Base-by-base conservation (phyloP, 805 yeast genomes). In the Starmera dryadoides region DNA sequence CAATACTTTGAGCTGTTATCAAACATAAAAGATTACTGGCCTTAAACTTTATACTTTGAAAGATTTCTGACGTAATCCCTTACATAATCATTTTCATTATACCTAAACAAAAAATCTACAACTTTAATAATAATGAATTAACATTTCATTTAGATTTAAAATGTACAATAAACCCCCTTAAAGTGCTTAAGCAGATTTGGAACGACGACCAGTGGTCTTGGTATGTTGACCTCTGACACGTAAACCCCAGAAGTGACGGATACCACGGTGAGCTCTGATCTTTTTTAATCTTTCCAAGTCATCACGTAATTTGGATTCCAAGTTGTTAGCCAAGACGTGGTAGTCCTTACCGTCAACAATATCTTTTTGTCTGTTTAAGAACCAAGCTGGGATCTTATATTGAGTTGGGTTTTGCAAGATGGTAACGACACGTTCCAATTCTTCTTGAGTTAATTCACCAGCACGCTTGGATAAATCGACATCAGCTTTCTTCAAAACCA, bases 221-320 rank as follows among this genome's bases (percentile, higher is more conserved):
- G 99, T 93, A 81, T 93, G 99, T 81, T 93, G 98, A 79, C 98
- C 98, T 83, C 98, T 88, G 74, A 94, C 98, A 81, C 93, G 93
- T 72, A 93, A 79, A 72, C 97, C 97, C 98, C 97, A 93, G 91
- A 82, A 89, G 81, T 93, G 99, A 84, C 99, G 88, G 75, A 93
- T 84, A 91, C 99, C 99, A 77, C 98, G 82, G 93, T 93, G 98
- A 68, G 98, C 79, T 83, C 98, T 94, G 85, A 94, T 93, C 79
- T 93, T 93, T 95, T 94, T 94, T 75, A 93, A 81, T 83, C 98
- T 91, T 81, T 93, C 98, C 73, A 93, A 80, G 69, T 93, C 98
- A 70, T 93, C 99, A 86, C 99, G 93, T 74, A 93, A 86, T 79
- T 93, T 93, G 63, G 96, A 86, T 79, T 94, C 98, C 73, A 93